Conservation (phyloP, 176 grass and related monocot species). For the Phragmites australis region DNA sequence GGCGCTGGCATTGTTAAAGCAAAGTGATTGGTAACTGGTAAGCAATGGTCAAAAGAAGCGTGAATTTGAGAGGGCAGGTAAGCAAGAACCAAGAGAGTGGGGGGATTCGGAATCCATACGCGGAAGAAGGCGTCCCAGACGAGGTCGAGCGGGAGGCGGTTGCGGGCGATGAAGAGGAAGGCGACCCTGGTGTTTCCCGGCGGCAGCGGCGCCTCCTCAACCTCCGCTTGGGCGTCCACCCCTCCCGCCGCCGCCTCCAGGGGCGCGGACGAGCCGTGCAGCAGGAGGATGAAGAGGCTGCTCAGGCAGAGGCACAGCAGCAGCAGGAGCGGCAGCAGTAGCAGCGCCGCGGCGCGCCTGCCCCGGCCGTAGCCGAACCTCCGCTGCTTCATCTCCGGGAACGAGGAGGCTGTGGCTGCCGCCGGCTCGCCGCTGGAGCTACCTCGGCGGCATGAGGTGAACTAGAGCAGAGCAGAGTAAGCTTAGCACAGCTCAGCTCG, state of each 20-base stretch:
- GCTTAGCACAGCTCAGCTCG: background rate
- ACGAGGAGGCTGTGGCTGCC: background rate
- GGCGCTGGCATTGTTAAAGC: background rate
- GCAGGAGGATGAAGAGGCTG: constrained; percentile 32
- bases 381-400: constrained; percentile 47
- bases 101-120: constrained; percentile 13
- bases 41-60: background rate
- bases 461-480: background rate
- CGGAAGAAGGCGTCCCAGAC: constrained; percentile 94
- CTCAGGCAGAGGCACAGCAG: constrained; percentile 51
- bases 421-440: background rate
- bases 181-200: constrained; percentile 61
- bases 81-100: background rate
- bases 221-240: constrained; percentile 38
- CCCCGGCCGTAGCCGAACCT: constrained; percentile 32
- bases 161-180: constrained; percentile 95
- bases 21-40: background rate
- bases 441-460: constrained; percentile 24
- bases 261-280: constrained; percentile 40
- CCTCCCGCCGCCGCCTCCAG: constrained; percentile 8
- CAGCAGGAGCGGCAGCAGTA: constrained; percentile 22
- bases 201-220: constrained; percentile 60
- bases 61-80: background rate
- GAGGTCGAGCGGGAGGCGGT: constrained; percentile 88
- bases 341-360: constrained; percentile 26